phyloP scores from a whole-genome alignment of 2,329 filamentous ascomycete genomes.

The Hypoxylon sp. region DNA sequence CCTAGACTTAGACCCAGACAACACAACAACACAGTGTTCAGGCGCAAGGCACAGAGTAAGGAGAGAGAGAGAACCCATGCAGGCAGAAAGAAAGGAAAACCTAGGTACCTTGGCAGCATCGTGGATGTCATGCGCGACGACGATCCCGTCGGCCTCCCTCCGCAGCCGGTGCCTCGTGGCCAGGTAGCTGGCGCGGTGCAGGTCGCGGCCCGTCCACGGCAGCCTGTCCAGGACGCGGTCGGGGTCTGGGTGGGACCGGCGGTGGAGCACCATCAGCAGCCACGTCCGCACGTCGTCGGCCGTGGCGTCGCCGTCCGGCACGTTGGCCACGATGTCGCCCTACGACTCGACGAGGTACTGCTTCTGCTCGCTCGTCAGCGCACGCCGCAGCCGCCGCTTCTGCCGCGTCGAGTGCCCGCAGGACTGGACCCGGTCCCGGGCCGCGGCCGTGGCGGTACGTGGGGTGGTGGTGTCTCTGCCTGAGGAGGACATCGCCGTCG shows the following conservation, averaged over 20 bases:
- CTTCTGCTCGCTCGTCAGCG: conserved; percentile 21
- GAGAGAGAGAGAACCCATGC: not conserved
- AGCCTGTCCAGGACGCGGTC: conserved; percentile 34
- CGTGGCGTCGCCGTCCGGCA: conserved; percentile 39
- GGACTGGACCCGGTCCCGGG: conserved; percentile 19
- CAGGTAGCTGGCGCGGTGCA: conserved; percentile 41
- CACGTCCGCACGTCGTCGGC: conserved; percentile 40
- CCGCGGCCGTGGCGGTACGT: not conserved
- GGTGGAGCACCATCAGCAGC: conserved; percentile 42
- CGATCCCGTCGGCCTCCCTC: conserved; percentile 38
- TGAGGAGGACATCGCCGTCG: not conserved
- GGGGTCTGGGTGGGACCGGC: conserved; percentile 43
- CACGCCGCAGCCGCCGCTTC: conserved; percentile 29
- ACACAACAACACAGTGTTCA: not conserved
- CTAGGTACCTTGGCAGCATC: conserved; percentile 38
- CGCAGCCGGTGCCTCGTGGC: conserved; percentile 41
- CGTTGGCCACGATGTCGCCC: conserved; percentile 40
- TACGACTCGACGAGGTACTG: conserved; percentile 30
- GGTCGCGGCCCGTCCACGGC: conserved; percentile 42
- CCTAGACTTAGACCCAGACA: too few species aligned
- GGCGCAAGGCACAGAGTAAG: not conserved
- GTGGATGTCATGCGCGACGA: conserved; percentile 44
- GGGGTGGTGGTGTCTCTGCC: not conserved
- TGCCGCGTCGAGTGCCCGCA: conserved; percentile 25
- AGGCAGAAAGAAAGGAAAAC: not conserved